Percentiles rank a stretch among this genome's conserved stretches.
Evolutionary conservation across 208 protist species (phyloP).

Genomic region (Zelonia costaricensis): DNA sequence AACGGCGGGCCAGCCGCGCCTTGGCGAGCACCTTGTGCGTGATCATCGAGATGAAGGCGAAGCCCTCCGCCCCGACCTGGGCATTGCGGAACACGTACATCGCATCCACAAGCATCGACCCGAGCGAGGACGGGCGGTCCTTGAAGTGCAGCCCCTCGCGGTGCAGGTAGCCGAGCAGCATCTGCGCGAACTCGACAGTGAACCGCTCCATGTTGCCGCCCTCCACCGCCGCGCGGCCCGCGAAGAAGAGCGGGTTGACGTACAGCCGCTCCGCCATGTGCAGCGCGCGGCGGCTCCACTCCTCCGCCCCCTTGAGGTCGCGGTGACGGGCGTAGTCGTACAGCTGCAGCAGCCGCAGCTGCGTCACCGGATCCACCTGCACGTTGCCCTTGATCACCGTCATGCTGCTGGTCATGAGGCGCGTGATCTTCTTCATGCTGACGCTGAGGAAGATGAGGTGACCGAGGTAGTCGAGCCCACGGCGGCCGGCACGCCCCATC

Average conservation of each 20-base stretch:
- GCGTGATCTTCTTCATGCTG: slow-evolving; percentile 84
- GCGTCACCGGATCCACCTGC: slow-evolving; percentile 82
- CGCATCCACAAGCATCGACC: slow-evolving; percentile 72
- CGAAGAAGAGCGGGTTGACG: slow-evolving; percentile 87
- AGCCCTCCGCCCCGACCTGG: slow-evolving; percentile 70
- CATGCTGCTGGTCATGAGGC: slow-evolving; percentile 92
- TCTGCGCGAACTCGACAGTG: slow-evolving; percentile 72
- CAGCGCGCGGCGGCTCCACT: slow-evolving; percentile 50
- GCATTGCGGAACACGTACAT: slow-evolving; percentile 85
- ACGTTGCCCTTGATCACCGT: slow-evolving; percentile 92
- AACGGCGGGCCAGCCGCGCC: slow-evolving; percentile 46
- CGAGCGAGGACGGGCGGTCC: slow-evolving; percentile 78
- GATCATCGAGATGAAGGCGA: slow-evolving; percentile 81
- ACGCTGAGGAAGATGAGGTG: slow-evolving; percentile 95
- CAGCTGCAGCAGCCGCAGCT: slow-evolving; percentile 85
- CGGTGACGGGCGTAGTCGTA: slow-evolving; percentile 74
- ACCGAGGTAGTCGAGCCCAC: slow-evolving; percentile 94
- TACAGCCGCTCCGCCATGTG: slow-evolving; percentile 72
- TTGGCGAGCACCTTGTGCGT: slow-evolving; percentile 64
- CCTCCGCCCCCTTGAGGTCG: slow-evolving; percentile 52
- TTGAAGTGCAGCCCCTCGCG: slow-evolving; percentile 78
- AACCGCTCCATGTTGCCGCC: slow-evolving; percentile 79
- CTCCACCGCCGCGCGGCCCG: slow-evolving; percentile 57
- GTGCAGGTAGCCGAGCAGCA: slow-evolving; percentile 82
- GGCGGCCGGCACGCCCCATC: slow-evolving; percentile 95